Conservation (phyloP, 805 yeast genomes). For the Wickerhamomyces alni region DNA sequence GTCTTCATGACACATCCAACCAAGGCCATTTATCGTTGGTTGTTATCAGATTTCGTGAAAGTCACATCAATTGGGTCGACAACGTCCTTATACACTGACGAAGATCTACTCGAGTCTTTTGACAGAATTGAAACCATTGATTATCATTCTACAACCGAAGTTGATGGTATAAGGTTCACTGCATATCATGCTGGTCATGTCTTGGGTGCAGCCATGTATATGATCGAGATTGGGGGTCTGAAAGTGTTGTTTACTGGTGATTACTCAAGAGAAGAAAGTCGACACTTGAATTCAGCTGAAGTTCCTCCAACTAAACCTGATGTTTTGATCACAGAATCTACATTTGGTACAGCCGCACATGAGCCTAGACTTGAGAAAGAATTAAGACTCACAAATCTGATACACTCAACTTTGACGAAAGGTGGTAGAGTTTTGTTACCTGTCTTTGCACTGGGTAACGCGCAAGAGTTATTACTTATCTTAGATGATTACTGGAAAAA, state of each 20-base stretch:
- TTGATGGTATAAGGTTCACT: constrained; percentile 90
- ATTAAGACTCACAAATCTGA: constrained; percentile 66
- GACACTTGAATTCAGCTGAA: constrained; percentile 94
- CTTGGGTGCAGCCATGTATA: constrained; percentile 96
- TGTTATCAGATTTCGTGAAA: constrained; percentile 86
- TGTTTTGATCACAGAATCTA: constrained; percentile 86
- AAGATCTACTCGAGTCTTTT: constrained; percentile 80
- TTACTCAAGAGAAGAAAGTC: constrained; percentile 90
- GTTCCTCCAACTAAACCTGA: constrained; percentile 87
- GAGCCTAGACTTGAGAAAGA: constrained; percentile 88
- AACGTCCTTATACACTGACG: constrained; percentile 69
- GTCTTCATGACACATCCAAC: constrained; percentile 99
- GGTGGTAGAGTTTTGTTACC: constrained; percentile 94
- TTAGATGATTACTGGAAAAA: constrained; percentile 92
- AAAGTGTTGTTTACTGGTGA: constrained; percentile 92
- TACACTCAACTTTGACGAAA: constrained; percentile 75
- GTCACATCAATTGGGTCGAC: constrained; percentile 61
- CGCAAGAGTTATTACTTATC: constrained; percentile 86
- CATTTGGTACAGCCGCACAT: constrained; percentile 97
- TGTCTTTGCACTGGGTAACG: constrained; percentile 93
- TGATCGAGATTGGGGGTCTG: constrained; percentile 90
- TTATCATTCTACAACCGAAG: constrained; percentile 91
- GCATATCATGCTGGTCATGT: constrained; percentile 99
- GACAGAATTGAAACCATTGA: constrained; percentile 91
- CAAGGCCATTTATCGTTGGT: constrained; percentile 95